Evolutionary conservation across 768 basidiomycete species (phyloP), one percentile per base, ranked within the genome.

Genomic region (Pleurotus sapidus): DNA sequence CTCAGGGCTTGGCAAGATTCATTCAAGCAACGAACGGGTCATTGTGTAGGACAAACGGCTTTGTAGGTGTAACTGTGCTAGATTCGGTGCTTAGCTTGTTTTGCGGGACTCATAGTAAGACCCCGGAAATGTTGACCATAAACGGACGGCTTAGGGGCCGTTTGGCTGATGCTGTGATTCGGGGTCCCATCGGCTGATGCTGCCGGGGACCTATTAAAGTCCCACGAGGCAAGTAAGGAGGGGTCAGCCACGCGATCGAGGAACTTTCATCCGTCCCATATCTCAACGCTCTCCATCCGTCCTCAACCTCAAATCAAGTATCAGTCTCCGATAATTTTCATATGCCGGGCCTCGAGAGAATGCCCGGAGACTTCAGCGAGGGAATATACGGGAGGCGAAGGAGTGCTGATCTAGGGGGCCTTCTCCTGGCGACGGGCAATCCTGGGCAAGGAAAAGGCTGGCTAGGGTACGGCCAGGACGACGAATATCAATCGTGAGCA

Each of bases 381-480:
- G 56, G 57, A 59, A 58, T 27, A 49, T 45, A 27, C 20, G 71
- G 66, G 38, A 73, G 83, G 58, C 77, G 94, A 54, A 77, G 91
- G 47, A 94, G 91, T 67, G 93, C 95, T 56, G 95, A 98, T 71
- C 81, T 92, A 43, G 95, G 95, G 11, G 95, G 94, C 30, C 80
- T 98, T 58, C 84, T 87, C 57, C 86, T 93, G 49, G 93, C 93
- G 0, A 82, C 90, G 49, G 77, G 74, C 57, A 83, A 82, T 61
- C 74, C 70, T 47, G 83, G 82, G 43, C 74, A 82, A 58, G 88
- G 91, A 24, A 82, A 84, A 64, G 89, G 89, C 38, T 89, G 91
- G 88, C 79, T 85, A 58, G 77, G 74, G 40, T 62, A 54, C 42
- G 51, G 59, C 34, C 45, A 62, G 15, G 59, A 59, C 14, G 77